Percentiles rank a stretch among this genome's conserved stretches.
phyloP scores from a whole-genome alignment of 495 filamentous ascomycete genomes.

The Aspergillus leporis region DNA sequence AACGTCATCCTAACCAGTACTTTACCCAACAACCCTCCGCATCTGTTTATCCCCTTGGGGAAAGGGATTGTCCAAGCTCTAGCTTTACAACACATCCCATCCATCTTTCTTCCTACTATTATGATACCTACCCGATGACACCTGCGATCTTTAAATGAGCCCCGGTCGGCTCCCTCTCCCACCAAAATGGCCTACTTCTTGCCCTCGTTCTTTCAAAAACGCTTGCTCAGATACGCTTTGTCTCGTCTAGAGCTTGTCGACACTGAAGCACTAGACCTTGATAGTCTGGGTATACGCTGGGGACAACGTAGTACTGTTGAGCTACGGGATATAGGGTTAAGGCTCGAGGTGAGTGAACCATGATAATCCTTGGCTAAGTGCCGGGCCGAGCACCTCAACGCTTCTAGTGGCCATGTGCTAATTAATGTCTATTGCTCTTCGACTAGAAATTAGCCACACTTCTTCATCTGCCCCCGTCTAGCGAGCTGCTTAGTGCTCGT shows the following conservation, averaged over 20 bases:
- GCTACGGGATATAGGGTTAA: constrained; percentile 76
- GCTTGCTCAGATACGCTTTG: constrained; percentile 76
- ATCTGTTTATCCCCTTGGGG: constrained; percentile 6
- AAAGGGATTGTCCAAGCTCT: background rate
- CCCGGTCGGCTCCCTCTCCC: constrained; percentile 29
- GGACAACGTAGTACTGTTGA: constrained; percentile 78
- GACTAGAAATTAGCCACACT: constrained; percentile 71
- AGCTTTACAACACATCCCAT: background rate
- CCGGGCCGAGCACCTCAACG: background rate
- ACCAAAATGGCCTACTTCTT: constrained; percentile 57
- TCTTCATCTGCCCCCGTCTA: constrained; percentile 66
- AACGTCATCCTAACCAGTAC: constrained; percentile 25
- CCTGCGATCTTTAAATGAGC: constrained; percentile 29
- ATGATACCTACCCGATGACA: constrained; percentile 33
- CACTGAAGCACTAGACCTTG: constrained; percentile 73
- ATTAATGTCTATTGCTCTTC: constrained; percentile 19
- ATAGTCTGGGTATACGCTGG: constrained; percentile 74
- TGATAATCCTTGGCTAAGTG: constrained; percentile 9
- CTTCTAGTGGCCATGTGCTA: constrained; percentile 12
- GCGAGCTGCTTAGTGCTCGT: constrained; percentile 68
- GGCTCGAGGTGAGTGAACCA: constrained; percentile 59
- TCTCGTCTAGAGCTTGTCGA: constrained; percentile 80
- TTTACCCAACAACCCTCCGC: constrained; percentile 15
- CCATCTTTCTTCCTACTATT: constrained; percentile 15
- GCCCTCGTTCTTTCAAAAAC: constrained; percentile 78